Evolutionary conservation across 805 yeast genomes (phyloP).

Genomic region (Saccharomyces paradoxus): DNA sequence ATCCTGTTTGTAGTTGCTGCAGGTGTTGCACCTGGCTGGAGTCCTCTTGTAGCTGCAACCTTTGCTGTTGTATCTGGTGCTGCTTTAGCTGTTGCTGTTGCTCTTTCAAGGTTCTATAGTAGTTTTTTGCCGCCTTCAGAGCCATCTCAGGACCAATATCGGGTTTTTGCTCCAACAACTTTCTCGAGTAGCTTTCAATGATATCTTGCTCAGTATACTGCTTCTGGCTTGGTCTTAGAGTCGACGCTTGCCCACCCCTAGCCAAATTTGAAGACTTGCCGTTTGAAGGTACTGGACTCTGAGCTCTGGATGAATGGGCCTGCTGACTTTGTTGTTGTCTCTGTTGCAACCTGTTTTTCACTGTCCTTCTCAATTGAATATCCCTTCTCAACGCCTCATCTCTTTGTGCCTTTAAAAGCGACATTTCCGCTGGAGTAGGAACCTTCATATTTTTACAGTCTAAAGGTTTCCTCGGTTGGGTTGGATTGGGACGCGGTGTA

Average conservation of each 20-base stretch:
- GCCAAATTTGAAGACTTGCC: neutral
- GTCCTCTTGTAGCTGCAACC: slow-evolving; percentile 7
- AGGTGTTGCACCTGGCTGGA: slow-evolving; percentile 2
- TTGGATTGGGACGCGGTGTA: slow-evolving; percentile 50
- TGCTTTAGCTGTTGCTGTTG: slow-evolving; percentile 21
- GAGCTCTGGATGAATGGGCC: slow-evolving; percentile 6
- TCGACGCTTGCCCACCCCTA: slow-evolving; percentile 5
- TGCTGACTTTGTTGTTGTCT: slow-evolving; percentile 18
- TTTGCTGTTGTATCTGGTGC: slow-evolving; percentile 24
- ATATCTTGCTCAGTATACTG: slow-evolving; percentile 24
- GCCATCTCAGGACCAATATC: slow-evolving; percentile 27
- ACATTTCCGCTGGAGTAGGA: slow-evolving; percentile 77
- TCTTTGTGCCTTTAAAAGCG: slow-evolving; percentile 74
- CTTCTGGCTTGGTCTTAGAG: slow-evolving; percentile 12
- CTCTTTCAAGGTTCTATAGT: slow-evolving; percentile 18
- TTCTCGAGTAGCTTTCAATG: slow-evolving; percentile 26
- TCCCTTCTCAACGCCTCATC: slow-evolving; percentile 78
- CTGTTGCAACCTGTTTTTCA: slow-evolving; percentile 26
- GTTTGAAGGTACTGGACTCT: slow-evolving; percentile 1
- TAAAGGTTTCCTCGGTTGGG: slow-evolving; percentile 34
- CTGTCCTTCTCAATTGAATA: slow-evolving; percentile 27
- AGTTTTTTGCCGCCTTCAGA: slow-evolving; percentile 29
- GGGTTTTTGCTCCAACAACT: slow-evolving; percentile 27
- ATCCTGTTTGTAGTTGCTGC: slow-evolving; percentile 5
- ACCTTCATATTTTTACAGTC: slow-evolving; percentile 43